These are phyloP conservation scores for Tricholoma matsutake DNA, from an alignment of 768 basidiomycete genomes.

Conservation along the genomic window DNA sequence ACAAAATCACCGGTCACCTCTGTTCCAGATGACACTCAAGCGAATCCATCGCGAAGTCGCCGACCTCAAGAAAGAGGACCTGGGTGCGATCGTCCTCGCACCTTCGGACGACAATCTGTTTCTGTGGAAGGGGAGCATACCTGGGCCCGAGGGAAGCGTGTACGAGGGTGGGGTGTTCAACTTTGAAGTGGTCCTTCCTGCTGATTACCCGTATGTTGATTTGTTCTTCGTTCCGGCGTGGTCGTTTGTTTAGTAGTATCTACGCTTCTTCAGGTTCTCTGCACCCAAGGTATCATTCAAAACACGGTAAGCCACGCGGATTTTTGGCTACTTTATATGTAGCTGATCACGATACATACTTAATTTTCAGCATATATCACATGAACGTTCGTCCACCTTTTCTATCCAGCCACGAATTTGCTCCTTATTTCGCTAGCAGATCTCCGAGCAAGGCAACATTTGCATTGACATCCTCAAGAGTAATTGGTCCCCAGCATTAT, in stretches of 20 bases:
- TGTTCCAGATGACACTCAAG: conserved; percentile 58
- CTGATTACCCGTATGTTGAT: conserved; percentile 76
- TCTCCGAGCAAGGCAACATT: conserved; percentile 72
- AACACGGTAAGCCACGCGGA: conserved; percentile 50
- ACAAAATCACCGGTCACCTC: neutral
- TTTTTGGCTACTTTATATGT: neutral
- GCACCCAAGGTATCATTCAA: conserved; percentile 75
- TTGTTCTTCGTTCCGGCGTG: conserved; percentile 1
- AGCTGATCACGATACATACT: neutral
- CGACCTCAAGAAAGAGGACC: conserved; percentile 79
- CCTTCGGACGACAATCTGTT: conserved; percentile 67
- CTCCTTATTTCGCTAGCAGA: conserved; percentile 31
- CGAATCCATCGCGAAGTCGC: conserved; percentile 81
- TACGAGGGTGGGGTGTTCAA: conserved; percentile 80
- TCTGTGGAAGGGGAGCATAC: conserved; percentile 73
- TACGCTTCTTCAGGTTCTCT: conserved; percentile 60
- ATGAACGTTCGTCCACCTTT: conserved; percentile 59
- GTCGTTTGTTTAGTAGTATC: conserved; percentile 4
- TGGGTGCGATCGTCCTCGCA: conserved; percentile 66
- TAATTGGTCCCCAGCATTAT: conserved; percentile 93
- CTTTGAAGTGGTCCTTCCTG: conserved; percentile 59
- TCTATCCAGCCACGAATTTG: neutral
- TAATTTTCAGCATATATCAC: conserved; percentile 67
- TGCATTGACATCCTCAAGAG: conserved; percentile 92
- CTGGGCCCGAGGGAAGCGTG: conserved; percentile 78